Evolutionary conservation across 352 stramenopile species (phyloP).

Genomic region (Globisporangium nagaii): DNA sequence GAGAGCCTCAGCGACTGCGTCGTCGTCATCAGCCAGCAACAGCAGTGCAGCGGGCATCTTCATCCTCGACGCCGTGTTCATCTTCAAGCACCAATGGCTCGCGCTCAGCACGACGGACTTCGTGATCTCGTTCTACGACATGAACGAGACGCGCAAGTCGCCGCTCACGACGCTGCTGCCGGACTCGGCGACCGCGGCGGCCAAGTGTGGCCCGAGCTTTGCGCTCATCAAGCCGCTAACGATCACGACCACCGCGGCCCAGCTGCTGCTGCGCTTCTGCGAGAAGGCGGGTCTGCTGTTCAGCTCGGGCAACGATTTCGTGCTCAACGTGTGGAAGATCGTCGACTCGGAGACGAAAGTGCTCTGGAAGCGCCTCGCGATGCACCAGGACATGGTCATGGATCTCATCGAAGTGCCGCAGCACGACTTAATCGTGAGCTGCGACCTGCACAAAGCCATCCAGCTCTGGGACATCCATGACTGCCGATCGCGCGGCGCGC

Average conservation of each 20-base stretch:
- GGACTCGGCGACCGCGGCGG: conserved; percentile 7
- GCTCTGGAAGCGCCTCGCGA: conserved; percentile 44
- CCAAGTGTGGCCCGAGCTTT: conserved; percentile 20
- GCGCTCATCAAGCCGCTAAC: conserved; percentile 39
- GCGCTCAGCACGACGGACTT: conserved; percentile 74
- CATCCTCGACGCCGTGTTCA: conserved; percentile 63
- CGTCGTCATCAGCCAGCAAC: not conserved
- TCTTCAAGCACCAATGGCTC: conserved; percentile 54
- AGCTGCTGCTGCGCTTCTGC: conserved; percentile 62
- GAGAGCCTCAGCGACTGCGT: too few relatives aligned
- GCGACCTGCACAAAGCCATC: conserved; percentile 64
- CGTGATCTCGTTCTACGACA: conserved; percentile 76
- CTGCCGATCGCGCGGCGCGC: conserved; percentile 43
- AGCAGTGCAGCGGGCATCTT: conserved; percentile 29
- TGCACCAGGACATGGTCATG: conserved; percentile 56
- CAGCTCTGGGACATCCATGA: conserved; percentile 81
- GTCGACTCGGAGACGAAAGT: conserved; percentile 47
- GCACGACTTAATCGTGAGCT: conserved; percentile 74
- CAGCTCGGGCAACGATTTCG: conserved; percentile 60
- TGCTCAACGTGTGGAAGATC: conserved; percentile 71
- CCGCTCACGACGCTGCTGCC: conserved; percentile 9
- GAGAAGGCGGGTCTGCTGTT: conserved; percentile 44
- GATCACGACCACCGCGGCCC: conserved; percentile 56
- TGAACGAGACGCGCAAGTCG: conserved; percentile 46
- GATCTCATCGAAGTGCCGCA: conserved; percentile 64